Evolutionary conservation across 176 grass and related monocot genomes (phyloP).

Genomic region (Dactylis glomerata): DNA sequence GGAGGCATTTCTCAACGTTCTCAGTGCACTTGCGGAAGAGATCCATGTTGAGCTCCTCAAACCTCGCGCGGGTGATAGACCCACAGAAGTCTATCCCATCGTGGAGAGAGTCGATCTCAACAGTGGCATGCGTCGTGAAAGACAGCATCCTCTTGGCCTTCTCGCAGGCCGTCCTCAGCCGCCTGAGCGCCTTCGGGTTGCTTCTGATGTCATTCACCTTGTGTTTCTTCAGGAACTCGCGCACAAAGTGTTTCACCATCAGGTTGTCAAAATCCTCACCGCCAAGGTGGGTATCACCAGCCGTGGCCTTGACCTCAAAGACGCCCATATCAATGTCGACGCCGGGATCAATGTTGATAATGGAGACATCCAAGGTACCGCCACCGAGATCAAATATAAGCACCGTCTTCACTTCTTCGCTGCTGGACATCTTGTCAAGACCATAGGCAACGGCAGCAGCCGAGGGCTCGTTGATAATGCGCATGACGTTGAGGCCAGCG

Average conservation of each 20-base stretch:
- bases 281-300: conserved; percentile 76
- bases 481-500: conserved; percentile 72
- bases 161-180: conserved; percentile 60
- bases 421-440: conserved; percentile 68
- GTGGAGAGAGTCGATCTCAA: conserved; percentile 57
- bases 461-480: conserved; percentile 82
- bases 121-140: conserved; percentile 60
- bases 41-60: conserved; percentile 86
- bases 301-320: conserved; percentile 79
- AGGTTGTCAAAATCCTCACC: conserved; percentile 87
- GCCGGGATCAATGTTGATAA: conserved; percentile 33
- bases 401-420: conserved; percentile 75
- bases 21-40: conserved; percentile 70
- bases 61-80: conserved; percentile 55
- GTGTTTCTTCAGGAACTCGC: conserved; percentile 75
- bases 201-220: conserved; percentile 71
- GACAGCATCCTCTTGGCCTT: conserved; percentile 82
- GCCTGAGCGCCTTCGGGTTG: conserved; percentile 50
- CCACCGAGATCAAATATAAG: conserved; percentile 85
- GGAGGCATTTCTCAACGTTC: conserved; percentile 67
- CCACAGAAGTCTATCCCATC: conserved; percentile 61
- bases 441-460: conserved; percentile 79
- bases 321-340: conserved; percentile 73
- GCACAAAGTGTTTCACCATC: conserved; percentile 86
- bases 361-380: conserved; percentile 78